These are phyloP conservation scores for Cardiospermum halicacabum DNA, from an alignment of 345 rosid species.

Conservation along the genomic window DNA sequence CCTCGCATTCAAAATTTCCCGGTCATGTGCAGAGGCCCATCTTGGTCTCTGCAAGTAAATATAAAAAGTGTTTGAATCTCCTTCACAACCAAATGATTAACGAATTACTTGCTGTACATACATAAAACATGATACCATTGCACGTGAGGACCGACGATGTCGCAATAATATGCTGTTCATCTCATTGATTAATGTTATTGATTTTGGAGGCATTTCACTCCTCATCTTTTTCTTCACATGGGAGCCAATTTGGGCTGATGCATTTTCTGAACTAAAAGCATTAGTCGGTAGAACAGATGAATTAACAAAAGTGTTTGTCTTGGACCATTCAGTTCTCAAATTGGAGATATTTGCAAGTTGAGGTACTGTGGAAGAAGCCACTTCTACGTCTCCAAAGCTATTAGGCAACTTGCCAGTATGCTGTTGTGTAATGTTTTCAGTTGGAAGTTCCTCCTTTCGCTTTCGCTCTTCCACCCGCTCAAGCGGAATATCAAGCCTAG, in stretches of 20 bases:
- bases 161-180: slow-evolving; percentile 52
- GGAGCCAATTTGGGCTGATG: slow-evolving; percentile 17
- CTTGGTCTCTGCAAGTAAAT: slow-evolving; percentile 65
- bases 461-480: slow-evolving; percentile 25
- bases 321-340: slow-evolving; percentile 20
- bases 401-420: slow-evolving; percentile 14
- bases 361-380: slow-evolving; percentile 10
- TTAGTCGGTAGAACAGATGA: slow-evolving; percentile 16
- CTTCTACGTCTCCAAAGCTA: slow-evolving; percentile 9
- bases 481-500: slow-evolving; percentile 11
- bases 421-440: slow-evolving; percentile 12
- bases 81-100: slow-evolving; percentile 9
- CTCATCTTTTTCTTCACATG: slow-evolving; percentile 48
- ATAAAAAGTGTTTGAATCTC: slow-evolving; percentile 7
- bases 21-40: slow-evolving; percentile 67
- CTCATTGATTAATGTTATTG: slow-evolving; percentile 58
- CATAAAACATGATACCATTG: slow-evolving; percentile 46
- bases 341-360: slow-evolving; percentile 6
- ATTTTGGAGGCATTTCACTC: slow-evolving; percentile 71
- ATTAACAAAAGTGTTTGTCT: slow-evolving; percentile 20
- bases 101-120: background rate
- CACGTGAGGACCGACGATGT: slow-evolving; percentile 56
- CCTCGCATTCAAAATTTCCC: slow-evolving; percentile 61
- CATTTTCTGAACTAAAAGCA: slow-evolving; percentile 20
- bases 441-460: slow-evolving; percentile 15